These are phyloP conservation scores for Ophiostoma ips DNA, from an alignment of 2,329 filamentous ascomycete genomes.

Conservation along the genomic window DNA sequence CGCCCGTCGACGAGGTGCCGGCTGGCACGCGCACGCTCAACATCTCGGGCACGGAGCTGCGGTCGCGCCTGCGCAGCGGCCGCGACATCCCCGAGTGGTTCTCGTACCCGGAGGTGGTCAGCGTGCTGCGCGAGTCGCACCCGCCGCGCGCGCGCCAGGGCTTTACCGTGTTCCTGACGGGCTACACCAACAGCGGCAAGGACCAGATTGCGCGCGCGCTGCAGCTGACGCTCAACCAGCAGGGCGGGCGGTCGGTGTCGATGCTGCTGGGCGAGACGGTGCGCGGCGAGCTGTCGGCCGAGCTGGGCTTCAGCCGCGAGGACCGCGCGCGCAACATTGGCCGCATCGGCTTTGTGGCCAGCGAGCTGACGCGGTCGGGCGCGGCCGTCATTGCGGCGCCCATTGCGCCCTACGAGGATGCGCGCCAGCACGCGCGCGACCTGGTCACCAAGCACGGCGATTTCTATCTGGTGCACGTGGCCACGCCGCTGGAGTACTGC, in stretches of 20 bases:
- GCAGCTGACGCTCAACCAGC: slow-evolving; percentile 95
- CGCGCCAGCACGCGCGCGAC: slow-evolving; percentile 65
- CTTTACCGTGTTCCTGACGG: slow-evolving; percentile 96
- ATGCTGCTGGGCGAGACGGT: slow-evolving; percentile 93
- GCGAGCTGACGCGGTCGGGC: slow-evolving; percentile 83
- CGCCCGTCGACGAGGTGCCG: slow-evolving; percentile 78
- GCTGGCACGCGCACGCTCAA: slow-evolving; percentile 73
- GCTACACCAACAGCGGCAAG: slow-evolving; percentile 94
- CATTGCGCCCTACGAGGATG: slow-evolving; percentile 81
- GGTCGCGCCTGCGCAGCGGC: slow-evolving; percentile 76
- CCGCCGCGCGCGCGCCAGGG: slow-evolving; percentile 82
- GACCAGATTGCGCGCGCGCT: slow-evolving; percentile 90
- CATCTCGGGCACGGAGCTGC: slow-evolving; percentile 82
- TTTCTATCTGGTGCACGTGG: slow-evolving; percentile 93
- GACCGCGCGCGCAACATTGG: slow-evolving; percentile 92
- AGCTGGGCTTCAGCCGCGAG: slow-evolving; percentile 86
- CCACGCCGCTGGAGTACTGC: slow-evolving; percentile 78
- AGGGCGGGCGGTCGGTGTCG: slow-evolving; percentile 86
- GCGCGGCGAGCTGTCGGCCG: slow-evolving; percentile 79
- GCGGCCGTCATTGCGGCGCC: slow-evolving; percentile 92
- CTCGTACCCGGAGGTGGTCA: slow-evolving; percentile 97
- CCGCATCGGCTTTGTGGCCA: slow-evolving; percentile 91
- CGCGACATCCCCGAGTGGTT: slow-evolving; percentile 98
- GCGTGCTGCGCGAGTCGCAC: slow-evolving; percentile 90
- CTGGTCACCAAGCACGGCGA: slow-evolving; percentile 76